Percentiles rank a stretch among this genome's conserved stretches.
These are phyloP conservation scores for Tubosaeta brunneosetosa DNA, from an alignment of 768 basidiomycete species.

Conservation along the genomic window DNA sequence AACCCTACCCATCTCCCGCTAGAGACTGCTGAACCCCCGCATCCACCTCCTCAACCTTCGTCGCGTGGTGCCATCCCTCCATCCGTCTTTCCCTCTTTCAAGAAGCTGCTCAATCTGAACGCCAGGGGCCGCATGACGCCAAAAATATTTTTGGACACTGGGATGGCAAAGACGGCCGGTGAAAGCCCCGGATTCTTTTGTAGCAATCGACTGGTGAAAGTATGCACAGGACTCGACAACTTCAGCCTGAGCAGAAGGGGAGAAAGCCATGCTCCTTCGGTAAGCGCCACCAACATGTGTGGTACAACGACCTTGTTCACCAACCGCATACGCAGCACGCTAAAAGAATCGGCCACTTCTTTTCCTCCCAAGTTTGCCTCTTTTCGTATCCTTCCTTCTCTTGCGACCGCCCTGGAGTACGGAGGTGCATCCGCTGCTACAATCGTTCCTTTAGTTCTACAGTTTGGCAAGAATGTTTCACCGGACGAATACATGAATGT, in stretches of 20 bases:
- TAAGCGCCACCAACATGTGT: conserved; percentile 22
- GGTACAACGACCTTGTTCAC: neutral
- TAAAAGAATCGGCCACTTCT: conserved; percentile 74
- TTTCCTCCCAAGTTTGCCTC: conserved; percentile 85
- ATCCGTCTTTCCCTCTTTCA: conserved; percentile 73
- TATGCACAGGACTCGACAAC: conserved; percentile 80
- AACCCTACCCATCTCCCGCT: conserved; percentile 77
- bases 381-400: conserved; percentile 79
- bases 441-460: conserved; percentile 81
- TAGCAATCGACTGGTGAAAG: conserved; percentile 75
- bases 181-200: conserved; percentile 75
- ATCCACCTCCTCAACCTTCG: conserved; percentile 71
- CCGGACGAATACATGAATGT: conserved; percentile 64
- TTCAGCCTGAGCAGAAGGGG: conserved; percentile 80
- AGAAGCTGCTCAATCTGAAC: conserved; percentile 86
- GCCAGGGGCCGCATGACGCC: conserved; percentile 73
- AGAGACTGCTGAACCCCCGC: conserved; percentile 64
- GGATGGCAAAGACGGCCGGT: conserved; percentile 60
- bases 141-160: conserved; percentile 72
- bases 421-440: conserved; percentile 71
- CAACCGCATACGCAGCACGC: conserved; percentile 42
- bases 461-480: conserved; percentile 67
- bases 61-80: conserved; percentile 74
- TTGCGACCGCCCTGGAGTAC: conserved; percentile 72
- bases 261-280: conserved; percentile 72